Base-by-base conservation (phyloP, 768 basidiomycete species). In the Sistotremastrum niveocremeum region DNA sequence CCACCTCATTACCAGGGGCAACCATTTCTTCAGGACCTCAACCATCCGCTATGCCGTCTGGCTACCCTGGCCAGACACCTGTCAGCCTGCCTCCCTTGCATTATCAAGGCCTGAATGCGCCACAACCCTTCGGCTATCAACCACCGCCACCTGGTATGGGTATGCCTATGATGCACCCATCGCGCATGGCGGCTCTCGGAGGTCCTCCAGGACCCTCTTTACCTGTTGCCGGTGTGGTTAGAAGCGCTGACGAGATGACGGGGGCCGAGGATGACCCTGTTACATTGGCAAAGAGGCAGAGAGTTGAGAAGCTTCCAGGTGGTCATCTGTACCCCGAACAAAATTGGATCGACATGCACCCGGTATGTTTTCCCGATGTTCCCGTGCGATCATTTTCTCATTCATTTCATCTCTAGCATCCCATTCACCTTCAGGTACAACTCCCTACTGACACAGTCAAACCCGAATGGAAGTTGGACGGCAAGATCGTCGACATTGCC, bases 391-490 rank as follows among this genome's bases (percentile, higher is more conserved):
- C 3, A 44, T 45, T 32, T 35, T 33, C 36, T 38, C 4, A 28
- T 43, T 31, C 49, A 33, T 39, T 32, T 20, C 43, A 51, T 41
- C 48, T 49, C 5, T 52, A 82, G 79, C 83, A 93, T 54, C 84
- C 94, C 8, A 87, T 98, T 56, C 81, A 82, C 29, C 71, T 99
- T 40, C 71, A 72, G 34, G 70, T 98, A 3, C 88, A 93, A 58
- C 69, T 99, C 52, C 91, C 94, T 2, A 71, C 67, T 45, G 81
- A 91, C 54, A 65, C 81, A 1, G 76, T 80, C 34, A 90, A 86
- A 59, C 82, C 91, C 0, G 93, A 94, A 62, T 94, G 86, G 87
- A 91, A 94, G 57, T 68, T 95, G 45, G 79, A 94, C 56, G 93
- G 91, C 0, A 72, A 70, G 44, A 65, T 78, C 37, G 76, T 91